Conservation (phyloP, 2,329 filamentous ascomycete species). For the Pseudogymnoascus sp. region DNA sequence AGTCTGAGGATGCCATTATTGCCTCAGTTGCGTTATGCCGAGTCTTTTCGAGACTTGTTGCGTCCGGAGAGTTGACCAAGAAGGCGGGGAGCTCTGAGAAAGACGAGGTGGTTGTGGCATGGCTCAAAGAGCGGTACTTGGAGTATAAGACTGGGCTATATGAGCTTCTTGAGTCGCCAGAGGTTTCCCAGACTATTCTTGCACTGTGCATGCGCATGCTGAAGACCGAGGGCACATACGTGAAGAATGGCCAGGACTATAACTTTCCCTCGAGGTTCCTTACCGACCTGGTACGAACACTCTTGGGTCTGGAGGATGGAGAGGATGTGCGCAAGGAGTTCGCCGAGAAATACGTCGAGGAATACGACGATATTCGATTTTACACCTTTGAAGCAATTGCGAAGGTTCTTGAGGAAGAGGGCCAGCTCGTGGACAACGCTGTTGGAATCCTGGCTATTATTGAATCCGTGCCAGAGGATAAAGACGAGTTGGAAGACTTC, state of each 20-base stretch:
- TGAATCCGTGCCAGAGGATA: conserved; percentile 60
- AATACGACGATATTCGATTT: conserved; percentile 77
- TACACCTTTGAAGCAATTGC: conserved; percentile 68
- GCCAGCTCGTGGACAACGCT: conserved; percentile 42
- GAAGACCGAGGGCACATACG: conserved; percentile 64
- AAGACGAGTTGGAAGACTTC: conserved; percentile 59
- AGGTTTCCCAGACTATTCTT: conserved; percentile 62
- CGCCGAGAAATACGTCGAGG: conserved; percentile 65
- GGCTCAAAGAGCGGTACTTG: conserved; percentile 66
- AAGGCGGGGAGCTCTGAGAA: conserved; percentile 60
- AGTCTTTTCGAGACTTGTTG: conserved; percentile 74
- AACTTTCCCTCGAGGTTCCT: conserved; percentile 64
- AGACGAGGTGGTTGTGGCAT: conserved; percentile 63
- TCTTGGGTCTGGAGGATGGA: conserved; percentile 50
- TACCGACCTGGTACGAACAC: conserved; percentile 49
- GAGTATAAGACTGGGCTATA: conserved; percentile 61
- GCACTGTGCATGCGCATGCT: conserved; percentile 75
- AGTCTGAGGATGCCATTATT: conserved; percentile 50
- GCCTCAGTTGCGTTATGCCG: conserved; percentile 77
- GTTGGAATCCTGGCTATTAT: conserved; percentile 57
- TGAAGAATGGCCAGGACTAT: conserved; percentile 52
- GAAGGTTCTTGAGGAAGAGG: conserved; percentile 38
- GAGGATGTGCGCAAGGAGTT: conserved; percentile 62
- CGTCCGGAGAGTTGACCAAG: conserved; percentile 59
- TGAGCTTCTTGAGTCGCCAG: conserved; percentile 49